These are phyloP conservation scores for Dichotomocladium elegans DNA, from an alignment of 371 early-diverging fungal species.

Conservation along the genomic window DNA sequence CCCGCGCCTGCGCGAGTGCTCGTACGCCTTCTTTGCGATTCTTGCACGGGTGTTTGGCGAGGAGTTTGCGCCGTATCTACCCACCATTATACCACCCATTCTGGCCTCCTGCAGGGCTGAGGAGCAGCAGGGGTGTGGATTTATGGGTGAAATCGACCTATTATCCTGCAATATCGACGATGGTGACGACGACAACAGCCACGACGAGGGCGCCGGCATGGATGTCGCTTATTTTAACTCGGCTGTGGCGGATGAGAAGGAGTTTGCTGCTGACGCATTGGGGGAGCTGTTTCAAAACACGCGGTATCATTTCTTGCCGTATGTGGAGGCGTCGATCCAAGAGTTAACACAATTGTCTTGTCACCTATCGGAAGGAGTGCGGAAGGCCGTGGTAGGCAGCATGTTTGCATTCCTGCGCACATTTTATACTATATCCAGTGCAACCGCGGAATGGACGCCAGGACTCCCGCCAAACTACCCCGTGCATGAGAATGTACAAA, in stretches of 20 bases:
- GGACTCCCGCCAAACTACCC: conserved; percentile 66
- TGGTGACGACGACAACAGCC: conserved; percentile 53
- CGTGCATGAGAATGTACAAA: conserved; percentile 72
- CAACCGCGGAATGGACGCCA: conserved; percentile 67
- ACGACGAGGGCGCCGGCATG: conserved; percentile 53
- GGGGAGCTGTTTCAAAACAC: conserved; percentile 85
- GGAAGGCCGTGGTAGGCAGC: conserved; percentile 71
- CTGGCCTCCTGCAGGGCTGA: conserved; percentile 71
- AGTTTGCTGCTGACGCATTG: conserved; percentile 81
- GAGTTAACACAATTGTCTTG: conserved; percentile 59
- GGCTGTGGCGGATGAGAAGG: conserved; percentile 90
- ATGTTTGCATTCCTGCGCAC: conserved; percentile 78
- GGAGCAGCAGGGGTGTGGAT: conserved; percentile 53
- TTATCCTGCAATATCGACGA: conserved; percentile 35
- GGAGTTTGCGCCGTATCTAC: conserved; percentile 77
- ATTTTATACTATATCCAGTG: conserved; percentile 62
- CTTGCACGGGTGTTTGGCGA: conserved; percentile 79
- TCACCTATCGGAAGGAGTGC: conserved; percentile 79
- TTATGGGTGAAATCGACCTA: conserved; percentile 47
- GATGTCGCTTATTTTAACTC: too few relatives aligned
- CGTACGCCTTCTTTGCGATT: conserved; percentile 82
- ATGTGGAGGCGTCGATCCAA: conserved; percentile 67
- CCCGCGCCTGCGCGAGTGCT: conserved; percentile 77
- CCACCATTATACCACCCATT: conserved; percentile 72
- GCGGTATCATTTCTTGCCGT: conserved; percentile 73